Evolutionary conservation across 768 basidiomycete genomes (phyloP), one percentile per base, ranked within the genome.

Genomic region (Heimioporus sp.): DNA sequence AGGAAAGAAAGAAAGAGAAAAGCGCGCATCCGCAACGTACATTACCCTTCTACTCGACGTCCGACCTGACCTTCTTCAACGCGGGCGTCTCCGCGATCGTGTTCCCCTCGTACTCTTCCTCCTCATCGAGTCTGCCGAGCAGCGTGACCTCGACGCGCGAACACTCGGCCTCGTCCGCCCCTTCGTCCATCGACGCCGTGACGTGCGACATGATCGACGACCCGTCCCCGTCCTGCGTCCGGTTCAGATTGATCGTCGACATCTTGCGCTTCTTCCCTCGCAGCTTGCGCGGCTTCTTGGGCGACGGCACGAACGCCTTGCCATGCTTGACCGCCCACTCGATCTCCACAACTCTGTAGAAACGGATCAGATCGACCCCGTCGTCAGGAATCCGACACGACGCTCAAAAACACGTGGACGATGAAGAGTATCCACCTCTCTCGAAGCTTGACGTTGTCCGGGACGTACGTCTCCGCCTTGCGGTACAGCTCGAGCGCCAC

Each of bases 381-480:
- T 24, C 24, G 24, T 24, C 24, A 24, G 24, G 24, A 24, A 24
- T 5, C 24, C 24, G 24, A 24, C 5, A 24, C 24, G 24, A 24
- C 24, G 24, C 24, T 24, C 66, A 83, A 71, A 65, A 83, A 85
- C 65, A 85, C 78, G 68, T 82, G 73, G 65, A 83, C 69, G 69
- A 86, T 71, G 69, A 84, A 86, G 75, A 81, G 78, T 77, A 84
- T 84, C 80, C 79, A 92, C 91, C 91, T 87, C 77, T 89, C 88
- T 80, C 85, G 82, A 44, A 93, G 77, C 67, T 90, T 92, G 70
- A 81, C 68, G 63, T 93, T 92, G 52, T 90, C 86, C n/a, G 91
- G 90, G 43, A 91, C 88, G 58, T 91, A 92, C 6, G 77, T 76
- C 66, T 86, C 85, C 17, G 90, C 90, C 60, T 88, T 87, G 63